Conservation (phyloP, 2,329 filamentous ascomycete genomes). For the Acrocalymma vagum region DNA sequence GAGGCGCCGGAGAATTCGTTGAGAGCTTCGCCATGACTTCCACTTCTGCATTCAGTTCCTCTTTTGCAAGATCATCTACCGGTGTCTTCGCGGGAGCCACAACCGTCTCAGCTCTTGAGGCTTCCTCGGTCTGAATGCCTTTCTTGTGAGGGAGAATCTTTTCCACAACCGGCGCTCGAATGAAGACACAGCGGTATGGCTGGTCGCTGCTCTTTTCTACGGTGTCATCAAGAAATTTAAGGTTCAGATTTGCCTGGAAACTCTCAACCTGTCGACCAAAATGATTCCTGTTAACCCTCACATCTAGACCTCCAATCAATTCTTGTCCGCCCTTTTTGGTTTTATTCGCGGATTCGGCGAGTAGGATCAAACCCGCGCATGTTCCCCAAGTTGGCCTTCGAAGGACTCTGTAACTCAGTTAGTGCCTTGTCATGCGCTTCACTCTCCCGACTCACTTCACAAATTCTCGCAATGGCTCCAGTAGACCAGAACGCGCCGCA, state of each 20-base stretch:
- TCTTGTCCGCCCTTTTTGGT: constrained; percentile 93
- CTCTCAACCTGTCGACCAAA: constrained; percentile 94
- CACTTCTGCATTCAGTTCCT: constrained; percentile 58
- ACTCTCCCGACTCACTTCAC: constrained; percentile 80
- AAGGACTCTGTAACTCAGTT: constrained; percentile 63
- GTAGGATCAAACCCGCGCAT: constrained; percentile 90
- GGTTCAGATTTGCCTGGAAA: constrained; percentile 78
- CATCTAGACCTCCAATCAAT: constrained; percentile 88
- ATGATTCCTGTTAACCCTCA: constrained; percentile 91
- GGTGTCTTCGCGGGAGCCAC: constrained; percentile 65
- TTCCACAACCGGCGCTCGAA: constrained; percentile 92
- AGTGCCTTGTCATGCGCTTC: constrained; percentile 17
- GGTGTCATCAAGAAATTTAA: constrained; percentile 70
- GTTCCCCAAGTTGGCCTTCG: constrained; percentile 93
- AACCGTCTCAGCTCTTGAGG: constrained; percentile 58
- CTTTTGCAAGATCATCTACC: constrained; percentile 54
- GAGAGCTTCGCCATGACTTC: constrained; percentile 68
- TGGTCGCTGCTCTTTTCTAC: constrained; percentile 37
- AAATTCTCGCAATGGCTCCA: constrained; percentile 87
- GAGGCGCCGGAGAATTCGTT: constrained; percentile 58
- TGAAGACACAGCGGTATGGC: constrained; percentile 88
- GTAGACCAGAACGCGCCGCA: constrained; percentile 78
- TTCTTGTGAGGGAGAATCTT: constrained; percentile 68
- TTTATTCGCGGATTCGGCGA: constrained; percentile 86
- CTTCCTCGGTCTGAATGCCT: constrained; percentile 62